Evolutionary conservation across 306 rosid species (phyloP).

Genomic region (Inga laurina): DNA sequence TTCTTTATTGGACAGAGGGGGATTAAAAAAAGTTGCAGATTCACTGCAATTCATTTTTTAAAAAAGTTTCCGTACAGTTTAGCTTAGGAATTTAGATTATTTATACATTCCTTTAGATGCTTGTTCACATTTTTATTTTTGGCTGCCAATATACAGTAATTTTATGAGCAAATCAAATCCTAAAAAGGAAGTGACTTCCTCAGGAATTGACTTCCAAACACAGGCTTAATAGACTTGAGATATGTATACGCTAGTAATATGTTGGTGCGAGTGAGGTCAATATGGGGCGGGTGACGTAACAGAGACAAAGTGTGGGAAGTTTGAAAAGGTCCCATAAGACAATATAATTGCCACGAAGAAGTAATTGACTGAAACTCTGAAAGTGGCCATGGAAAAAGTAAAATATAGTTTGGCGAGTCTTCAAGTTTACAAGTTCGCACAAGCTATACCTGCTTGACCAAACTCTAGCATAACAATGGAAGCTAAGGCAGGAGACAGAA

Average conservation of each 20-base stretch:
- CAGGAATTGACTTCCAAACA: neutral
- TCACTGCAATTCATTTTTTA: slow-evolving; percentile 23
- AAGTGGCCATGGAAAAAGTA: neutral
- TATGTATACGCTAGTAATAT: neutral
- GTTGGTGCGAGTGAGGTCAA: neutral
- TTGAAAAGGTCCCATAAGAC: neutral
- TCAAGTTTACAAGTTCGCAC: neutral
- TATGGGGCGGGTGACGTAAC: neutral
- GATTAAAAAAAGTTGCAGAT: slow-evolving; percentile 14
- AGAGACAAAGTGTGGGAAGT: neutral
- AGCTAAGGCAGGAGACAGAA: too few species aligned
- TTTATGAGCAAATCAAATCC: too few species aligned
- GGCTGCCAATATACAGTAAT: too few species aligned
- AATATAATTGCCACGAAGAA: neutral
- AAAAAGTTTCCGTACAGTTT: neutral
- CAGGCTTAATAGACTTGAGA: neutral
- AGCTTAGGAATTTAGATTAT: slow-evolving; percentile 34
- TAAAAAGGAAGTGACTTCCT: too few species aligned
- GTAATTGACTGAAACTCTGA: neutral
- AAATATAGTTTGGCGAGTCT: neutral
- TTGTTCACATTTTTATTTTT: slow-evolving; percentile 23
- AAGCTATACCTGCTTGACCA: neutral
- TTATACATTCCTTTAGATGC: slow-evolving; percentile 19
- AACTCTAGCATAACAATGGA: neutral
- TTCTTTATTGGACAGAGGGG: slow-evolving; percentile 46